phyloP scores from a whole-genome alignment of 495 filamentous ascomycete genomes.

The Penicillium canariense region DNA sequence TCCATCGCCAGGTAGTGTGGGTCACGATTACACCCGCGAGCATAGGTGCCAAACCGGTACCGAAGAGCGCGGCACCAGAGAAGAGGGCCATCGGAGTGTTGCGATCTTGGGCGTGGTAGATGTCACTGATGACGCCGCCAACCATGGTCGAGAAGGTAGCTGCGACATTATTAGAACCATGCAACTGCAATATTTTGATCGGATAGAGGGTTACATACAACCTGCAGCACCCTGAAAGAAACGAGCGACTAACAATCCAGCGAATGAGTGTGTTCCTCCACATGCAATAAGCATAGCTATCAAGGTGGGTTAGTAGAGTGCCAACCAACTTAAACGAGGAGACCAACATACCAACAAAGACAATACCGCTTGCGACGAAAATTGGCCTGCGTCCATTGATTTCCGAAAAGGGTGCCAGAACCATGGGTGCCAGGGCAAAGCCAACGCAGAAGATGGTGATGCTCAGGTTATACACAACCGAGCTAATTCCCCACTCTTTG shows the following conservation, averaged over 20 bases:
- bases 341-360: constrained; percentile 54
- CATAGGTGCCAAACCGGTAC: constrained; percentile 79
- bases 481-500: constrained; percentile 58
- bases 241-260: constrained; percentile 73
- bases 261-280: constrained; percentile 67
- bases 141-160: constrained; percentile 89
- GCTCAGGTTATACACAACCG: constrained; percentile 66
- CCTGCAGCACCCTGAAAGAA: constrained; percentile 74
- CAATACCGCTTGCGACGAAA: constrained; percentile 67
- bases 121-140: constrained; percentile 85
- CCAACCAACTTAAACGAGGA: not conserved
- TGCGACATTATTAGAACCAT: constrained; percentile 1
- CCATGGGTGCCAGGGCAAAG: constrained; percentile 85
- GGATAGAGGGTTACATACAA: constrained; percentile 42
- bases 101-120: constrained; percentile 74
- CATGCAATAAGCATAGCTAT: constrained; percentile 68
- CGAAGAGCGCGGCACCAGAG: constrained; percentile 69
- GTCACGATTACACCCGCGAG: constrained; percentile 68
- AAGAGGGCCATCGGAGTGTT: constrained; percentile 93
- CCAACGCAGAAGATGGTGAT: constrained; percentile 82
- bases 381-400: constrained; percentile 81
- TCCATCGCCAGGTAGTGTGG: constrained; percentile 75
- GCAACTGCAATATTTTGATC: not conserved
- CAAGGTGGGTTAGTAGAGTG: constrained; percentile 4
- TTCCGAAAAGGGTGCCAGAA: constrained; percentile 87